phyloP scores from a whole-genome alignment of 108 stramenopile species.

The Nitzschia sp. region DNA sequence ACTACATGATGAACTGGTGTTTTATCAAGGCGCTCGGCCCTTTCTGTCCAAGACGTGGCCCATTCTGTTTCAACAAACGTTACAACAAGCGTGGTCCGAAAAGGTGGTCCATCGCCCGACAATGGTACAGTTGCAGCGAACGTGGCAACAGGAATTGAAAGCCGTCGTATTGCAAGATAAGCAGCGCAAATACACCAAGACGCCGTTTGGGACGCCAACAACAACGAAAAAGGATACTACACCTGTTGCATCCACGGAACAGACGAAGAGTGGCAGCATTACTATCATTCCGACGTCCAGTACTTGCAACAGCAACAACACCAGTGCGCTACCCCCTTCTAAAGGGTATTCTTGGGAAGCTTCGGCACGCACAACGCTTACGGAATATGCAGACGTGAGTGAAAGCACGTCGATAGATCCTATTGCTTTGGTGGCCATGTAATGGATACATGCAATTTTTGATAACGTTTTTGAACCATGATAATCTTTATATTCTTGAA shows the following conservation, averaged over 20 bases:
- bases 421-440: not conserved
- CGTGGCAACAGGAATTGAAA: not conserved
- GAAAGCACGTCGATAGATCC: not conserved
- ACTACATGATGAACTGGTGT: slow-evolving; percentile 30
- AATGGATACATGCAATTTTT: not conserved
- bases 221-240: not conserved
- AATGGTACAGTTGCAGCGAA: not conserved
- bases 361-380: not conserved
- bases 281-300: not conserved
- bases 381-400: not conserved
- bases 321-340: not conserved
- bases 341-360: not conserved
- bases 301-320: not conserved
- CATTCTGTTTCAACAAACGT: not conserved
- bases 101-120: not conserved
- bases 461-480: not conserved
- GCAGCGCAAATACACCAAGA: slow-evolving; percentile 1
- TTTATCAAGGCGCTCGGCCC: slow-evolving; percentile 29
- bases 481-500: too few relatives aligned
- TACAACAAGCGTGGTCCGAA: slow-evolving; percentile 8
- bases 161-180: not conserved
- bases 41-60: slow-evolving; percentile 15
- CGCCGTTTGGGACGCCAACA: not conserved
- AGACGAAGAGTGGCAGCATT: not conserved
- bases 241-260: too few relatives aligned